Percentiles rank a stretch among this genome's conserved stretches.
Evolutionary conservation across 139 green algal genomes (phyloP).

Genomic region (Mychonastes homosphaera): DNA sequence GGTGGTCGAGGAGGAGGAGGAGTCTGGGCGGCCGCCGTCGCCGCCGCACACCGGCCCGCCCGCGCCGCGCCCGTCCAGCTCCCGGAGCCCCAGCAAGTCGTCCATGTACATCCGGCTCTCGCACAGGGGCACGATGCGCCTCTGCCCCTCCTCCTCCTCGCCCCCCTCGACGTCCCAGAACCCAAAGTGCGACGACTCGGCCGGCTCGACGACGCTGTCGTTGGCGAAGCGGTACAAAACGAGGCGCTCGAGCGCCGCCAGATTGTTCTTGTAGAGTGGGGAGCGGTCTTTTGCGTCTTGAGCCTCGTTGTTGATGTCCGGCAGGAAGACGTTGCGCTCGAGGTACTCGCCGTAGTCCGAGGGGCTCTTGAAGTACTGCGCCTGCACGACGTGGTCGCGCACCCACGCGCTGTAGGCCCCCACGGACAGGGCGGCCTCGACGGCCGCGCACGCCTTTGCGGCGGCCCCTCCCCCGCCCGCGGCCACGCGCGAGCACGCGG

Average conservation of each 20-base stretch:
- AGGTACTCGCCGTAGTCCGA: conserved; percentile 51
- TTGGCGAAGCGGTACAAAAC: conserved; percentile 69
- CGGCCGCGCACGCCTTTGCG: conserved; percentile 12
- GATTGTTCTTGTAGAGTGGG: conserved; percentile 73
- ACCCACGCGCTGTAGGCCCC: conserved; percentile 66
- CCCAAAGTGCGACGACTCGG: neutral
- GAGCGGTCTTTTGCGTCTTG: too few relatives aligned
- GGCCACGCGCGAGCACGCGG: conserved; percentile 42
- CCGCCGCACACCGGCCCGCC: too few relatives aligned
- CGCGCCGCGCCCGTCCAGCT: too few relatives aligned
- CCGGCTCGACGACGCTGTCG: conserved; percentile 53
- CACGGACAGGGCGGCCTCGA: conserved; percentile 19
- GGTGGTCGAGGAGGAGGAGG: too few relatives aligned
- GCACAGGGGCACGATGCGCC: conserved; percentile 37
- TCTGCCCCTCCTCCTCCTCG: too few relatives aligned
- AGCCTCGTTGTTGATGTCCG: conserved; percentile 81
- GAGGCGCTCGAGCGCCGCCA: conserved; percentile 54
- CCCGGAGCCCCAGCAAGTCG: conserved; percentile 61
- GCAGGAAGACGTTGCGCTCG: conserved; percentile 54
- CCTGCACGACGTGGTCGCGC: conserved; percentile 62
- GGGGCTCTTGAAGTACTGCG: conserved; percentile 60
- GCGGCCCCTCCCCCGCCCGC: conserved; percentile 2
- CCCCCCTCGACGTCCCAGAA: conserved; percentile 62
- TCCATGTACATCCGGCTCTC: conserved; percentile 41
- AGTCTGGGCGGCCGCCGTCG: too few relatives aligned